Base-by-base conservation (phyloP, 1,284 basidiomycete species). In the Waitea zeae region DNA sequence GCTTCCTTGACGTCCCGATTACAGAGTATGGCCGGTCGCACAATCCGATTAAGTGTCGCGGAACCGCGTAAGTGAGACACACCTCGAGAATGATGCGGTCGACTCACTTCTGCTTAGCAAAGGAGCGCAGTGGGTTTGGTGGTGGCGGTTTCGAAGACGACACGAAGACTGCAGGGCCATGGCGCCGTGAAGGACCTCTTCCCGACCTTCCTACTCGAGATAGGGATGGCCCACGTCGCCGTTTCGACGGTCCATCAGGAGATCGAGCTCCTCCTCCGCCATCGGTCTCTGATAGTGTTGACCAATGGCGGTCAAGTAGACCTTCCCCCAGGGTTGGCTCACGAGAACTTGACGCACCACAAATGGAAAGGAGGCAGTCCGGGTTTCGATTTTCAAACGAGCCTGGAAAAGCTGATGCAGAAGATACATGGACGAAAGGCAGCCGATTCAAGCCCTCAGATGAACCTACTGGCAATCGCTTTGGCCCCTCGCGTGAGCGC, bases 11-110 rank as follows among this genome's bases (percentile, higher is more conserved):
- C 22, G 22, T 26, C 22, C 32, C 12, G 9, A 24, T 34, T 9
- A 18, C 39, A 84, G 80, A 60, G 57, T 44, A 61, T 98, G 35
- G 74, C 72, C 20, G 83, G 82, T 31, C 70, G 95, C 41, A 73
- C 67, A 17, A 67, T 98, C 42, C 73, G 93, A 38, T 76, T 97
- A 40, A 88, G 82, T 53, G 92, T 98, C 30, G 95, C 95, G 13
- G 95, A 98, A 51, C 81, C 93, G 42, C 83, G 88, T 87, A 53
- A 64, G 80, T 22, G 14, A 36, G 34, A 28, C 4, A 34, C 20
- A 20, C 39, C 36, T 38, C 20, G 15, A 19, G 18, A 30, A 38
- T 32, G 20, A 20, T 15, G 17, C n/a, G 31, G 31, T 30, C 12
- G 33, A 28, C 36, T 36, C 20, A 40, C 37, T 26, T 40, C 31